These are phyloP conservation scores for Dryas octopetala DNA, from an alignment of 306 rosid genomes.

Conservation along the genomic window DNA sequence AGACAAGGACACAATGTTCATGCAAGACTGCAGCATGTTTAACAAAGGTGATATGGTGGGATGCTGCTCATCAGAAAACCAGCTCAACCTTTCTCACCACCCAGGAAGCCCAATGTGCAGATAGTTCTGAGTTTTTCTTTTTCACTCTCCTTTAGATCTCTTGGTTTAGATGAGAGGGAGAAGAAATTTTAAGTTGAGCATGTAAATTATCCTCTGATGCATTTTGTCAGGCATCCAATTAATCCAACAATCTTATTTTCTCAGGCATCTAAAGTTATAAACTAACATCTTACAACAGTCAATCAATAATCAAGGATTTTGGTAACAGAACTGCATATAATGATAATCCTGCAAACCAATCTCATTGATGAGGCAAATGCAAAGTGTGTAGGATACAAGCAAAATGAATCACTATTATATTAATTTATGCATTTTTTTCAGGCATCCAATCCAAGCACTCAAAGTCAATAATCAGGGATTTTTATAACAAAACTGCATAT, in stretches of 20 bases:
- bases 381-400: background rate
- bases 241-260: background rate
- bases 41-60: slow-evolving; percentile 42
- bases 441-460: background rate
- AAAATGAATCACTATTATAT: background rate
- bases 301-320: background rate
- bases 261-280: background rate
- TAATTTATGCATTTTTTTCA: background rate
- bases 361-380: background rate
- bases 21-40: slow-evolving; percentile 35
- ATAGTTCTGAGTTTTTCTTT: slow-evolving; percentile 33
- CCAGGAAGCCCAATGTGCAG: slow-evolving; percentile 88
- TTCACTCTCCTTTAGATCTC: slow-evolving; percentile 6
- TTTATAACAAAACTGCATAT: background rate
- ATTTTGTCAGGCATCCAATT: slow-evolving; percentile 22
- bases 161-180: slow-evolving; percentile 30
- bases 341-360: background rate
- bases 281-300: background rate
- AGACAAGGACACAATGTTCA: slow-evolving; percentile 42
- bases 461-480: background rate
- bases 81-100: slow-evolving; percentile 50
- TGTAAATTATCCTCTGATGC: slow-evolving; percentile 10
- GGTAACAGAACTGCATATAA: background rate
- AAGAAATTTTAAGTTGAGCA: slow-evolving; percentile 5
- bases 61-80: slow-evolving; percentile 51